These are phyloP conservation scores for Acanthamoeba quina DNA, from an alignment of 208 protist species.

Conservation along the genomic window DNA sequence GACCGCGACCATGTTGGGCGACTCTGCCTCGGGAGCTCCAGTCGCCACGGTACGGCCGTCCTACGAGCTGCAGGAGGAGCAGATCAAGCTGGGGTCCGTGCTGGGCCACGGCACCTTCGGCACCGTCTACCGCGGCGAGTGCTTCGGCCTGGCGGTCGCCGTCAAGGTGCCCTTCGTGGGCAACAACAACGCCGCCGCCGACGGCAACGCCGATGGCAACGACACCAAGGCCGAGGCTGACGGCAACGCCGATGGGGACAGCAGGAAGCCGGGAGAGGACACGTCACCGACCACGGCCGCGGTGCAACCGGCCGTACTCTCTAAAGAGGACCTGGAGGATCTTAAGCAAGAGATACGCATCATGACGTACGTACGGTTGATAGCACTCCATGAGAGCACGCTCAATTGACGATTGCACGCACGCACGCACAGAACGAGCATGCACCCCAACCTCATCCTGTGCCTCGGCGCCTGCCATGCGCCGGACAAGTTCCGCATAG, in stretches of 20 bases:
- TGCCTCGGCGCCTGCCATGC: conserved; percentile 37
- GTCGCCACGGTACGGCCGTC: background rate
- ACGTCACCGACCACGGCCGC: background rate
- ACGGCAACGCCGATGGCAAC: background rate
- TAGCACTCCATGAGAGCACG: no score
- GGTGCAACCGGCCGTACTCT: background rate
- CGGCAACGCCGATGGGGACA: background rate
- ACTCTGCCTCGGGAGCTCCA: background rate
- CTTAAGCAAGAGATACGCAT: conserved; percentile 63
- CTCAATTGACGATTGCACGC: no score
- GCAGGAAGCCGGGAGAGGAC: background rate
- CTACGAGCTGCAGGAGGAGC: background rate
- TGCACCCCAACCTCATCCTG: conserved; percentile 68
- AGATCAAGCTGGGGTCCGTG: conserved; percentile 26
- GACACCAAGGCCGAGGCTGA: background rate
- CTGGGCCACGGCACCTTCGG: conserved; percentile 64
- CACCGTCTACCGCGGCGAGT: conserved; percentile 60
- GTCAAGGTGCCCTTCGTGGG: conserved; percentile 60
- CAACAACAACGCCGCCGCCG: background rate
- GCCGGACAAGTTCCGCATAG: conserved; percentile 63
- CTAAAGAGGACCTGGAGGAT: conserved; percentile 48
- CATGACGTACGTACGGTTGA: conserved; percentile 20
- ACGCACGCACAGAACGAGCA: background rate
- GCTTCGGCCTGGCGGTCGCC: conserved; percentile 30
- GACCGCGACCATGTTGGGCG: background rate